A percentile compares a stretch with the other conserved stretches of the same genome.
Conservation (phyloP, 345 rosid genomes). For the Rubroshorea leprosula region DNA sequence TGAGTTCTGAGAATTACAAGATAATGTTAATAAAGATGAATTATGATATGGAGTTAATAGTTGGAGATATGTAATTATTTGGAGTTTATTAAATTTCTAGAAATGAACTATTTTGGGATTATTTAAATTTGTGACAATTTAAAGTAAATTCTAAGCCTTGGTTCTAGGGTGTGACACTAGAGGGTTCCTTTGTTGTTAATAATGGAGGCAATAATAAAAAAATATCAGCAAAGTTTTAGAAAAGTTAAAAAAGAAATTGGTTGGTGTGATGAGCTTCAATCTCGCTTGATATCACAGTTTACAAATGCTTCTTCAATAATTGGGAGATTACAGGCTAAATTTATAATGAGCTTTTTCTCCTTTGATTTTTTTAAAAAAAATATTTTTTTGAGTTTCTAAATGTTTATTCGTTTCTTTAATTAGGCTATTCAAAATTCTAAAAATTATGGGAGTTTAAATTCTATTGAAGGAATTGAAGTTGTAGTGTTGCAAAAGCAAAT, state of each 20-base stretch:
- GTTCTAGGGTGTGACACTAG: too few species aligned
- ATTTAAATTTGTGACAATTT: too few species aligned
- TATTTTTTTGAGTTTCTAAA: background rate
- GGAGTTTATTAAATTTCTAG: too few species aligned
- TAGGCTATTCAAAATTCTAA: constrained; percentile 48
- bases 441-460: constrained; percentile 47
- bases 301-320: constrained; percentile 64
- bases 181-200: background rate
- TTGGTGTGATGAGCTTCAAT: constrained; percentile 67
- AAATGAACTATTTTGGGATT: too few species aligned
- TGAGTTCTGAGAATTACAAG: too few species aligned
- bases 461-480: constrained; percentile 44
- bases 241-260: constrained; percentile 55
- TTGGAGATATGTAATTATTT: too few species aligned
- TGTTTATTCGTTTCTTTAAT: background rate
- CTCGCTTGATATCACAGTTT: constrained; percentile 50
- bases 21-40: too few species aligned
- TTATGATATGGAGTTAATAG: too few species aligned
- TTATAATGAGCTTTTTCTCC: background rate
- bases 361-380: background rate
- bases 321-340: constrained; percentile 51
- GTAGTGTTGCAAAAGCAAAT: constrained; percentile 62
- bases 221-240: constrained; percentile 61
- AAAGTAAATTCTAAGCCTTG: too few species aligned
- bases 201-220: constrained; percentile 65